Conservation (phyloP, 2,329 filamentous ascomycete species). For the Didymella sp. region DNA sequence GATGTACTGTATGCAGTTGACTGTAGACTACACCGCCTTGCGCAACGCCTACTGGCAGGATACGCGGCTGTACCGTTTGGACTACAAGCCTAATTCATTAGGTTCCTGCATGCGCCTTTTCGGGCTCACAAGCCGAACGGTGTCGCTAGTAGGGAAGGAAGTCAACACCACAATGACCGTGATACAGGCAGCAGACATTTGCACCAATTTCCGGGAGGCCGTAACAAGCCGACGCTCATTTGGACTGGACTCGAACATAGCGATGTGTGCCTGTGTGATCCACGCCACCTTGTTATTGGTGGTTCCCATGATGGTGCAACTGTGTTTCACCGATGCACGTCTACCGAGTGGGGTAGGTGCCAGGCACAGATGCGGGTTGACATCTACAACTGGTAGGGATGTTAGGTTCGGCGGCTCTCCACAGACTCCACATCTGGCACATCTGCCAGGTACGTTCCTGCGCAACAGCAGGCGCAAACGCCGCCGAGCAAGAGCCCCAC, state of each 20-base stretch:
- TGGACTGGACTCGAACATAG: slow-evolving; percentile 3
- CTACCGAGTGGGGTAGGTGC: slow-evolving; percentile 25
- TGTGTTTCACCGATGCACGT: slow-evolving; percentile 32
- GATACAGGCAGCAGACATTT: slow-evolving; percentile 2
- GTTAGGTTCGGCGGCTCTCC: background rate
- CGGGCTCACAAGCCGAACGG: background rate
- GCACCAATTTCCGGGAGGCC: background rate
- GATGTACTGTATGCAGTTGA: background rate
- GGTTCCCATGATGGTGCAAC: slow-evolving; percentile 15
- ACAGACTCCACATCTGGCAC: slow-evolving; percentile 3
- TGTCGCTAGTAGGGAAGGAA: background rate
- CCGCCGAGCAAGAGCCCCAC: slow-evolving; percentile 2
- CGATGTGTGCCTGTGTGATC: slow-evolving; percentile 8
- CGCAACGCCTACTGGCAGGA: slow-evolving; percentile 1
- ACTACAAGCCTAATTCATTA: background rate
- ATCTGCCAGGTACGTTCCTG: slow-evolving; percentile 13
- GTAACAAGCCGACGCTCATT: background rate
- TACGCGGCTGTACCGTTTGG: slow-evolving; percentile 2
- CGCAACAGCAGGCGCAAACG: slow-evolving; percentile 9
- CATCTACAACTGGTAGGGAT: slow-evolving; percentile 7
- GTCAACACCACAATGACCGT: slow-evolving; percentile 1
- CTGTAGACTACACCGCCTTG: background rate
- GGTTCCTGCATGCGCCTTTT: slow-evolving; percentile 5
- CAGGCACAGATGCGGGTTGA: slow-evolving; percentile 19
- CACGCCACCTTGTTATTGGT: slow-evolving; percentile 11